Evolutionary conservation across 163 green algal genomes (phyloP), one percentile per base, ranked within the genome.

Genomic region (Chloromonas sp.): DNA sequence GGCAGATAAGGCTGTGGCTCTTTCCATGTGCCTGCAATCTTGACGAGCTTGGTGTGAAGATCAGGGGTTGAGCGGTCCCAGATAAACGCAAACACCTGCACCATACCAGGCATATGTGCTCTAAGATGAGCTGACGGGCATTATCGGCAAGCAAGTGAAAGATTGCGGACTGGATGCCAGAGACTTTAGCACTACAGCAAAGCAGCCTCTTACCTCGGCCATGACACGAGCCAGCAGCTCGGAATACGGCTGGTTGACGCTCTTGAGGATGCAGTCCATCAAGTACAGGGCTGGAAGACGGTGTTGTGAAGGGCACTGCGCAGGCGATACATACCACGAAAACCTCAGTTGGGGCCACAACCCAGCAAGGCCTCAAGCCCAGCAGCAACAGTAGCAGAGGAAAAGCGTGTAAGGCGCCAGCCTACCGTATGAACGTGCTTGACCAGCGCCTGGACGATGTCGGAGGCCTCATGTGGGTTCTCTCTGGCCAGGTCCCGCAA

Each of bases 201-300:
- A 76, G 36, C 77, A 81, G 1, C 15, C 2, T 15, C 77, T 58
- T 60, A 86, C 83, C 83, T 2, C n/a, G 13, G 83, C 60, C 61
- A 86, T 61, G 2, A 57, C 77, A 60, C 36, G 70, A 14, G n/a
- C 60, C 5, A 87, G 74, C 0, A 82, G 79, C 3, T 60, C 14
- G 62, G 70, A 1, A 59, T 82, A 87, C 5, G 80, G 78, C 58
- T 61, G 2, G 0, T 57, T 8, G 5, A 87, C 85, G 1, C 36
- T 86, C 78, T 91, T 91, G 1, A 89, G 74, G 15, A 91, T 84
- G 83, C 84, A 88, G 81, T 91, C 87, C 61, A 91, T 77, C 0
- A 90, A 81, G 83, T 89, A 90, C 0, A 90, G 15, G 1, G 84
- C 81, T 1, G 87, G 76, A n/a, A 90, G 77, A 0, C 76, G 90